A percentile compares a stretch with the other conserved stretches of the same genome.
Evolutionary conservation across 495 filamentous ascomycete species (phyloP).

Genomic region (Ramalina intermedia): DNA sequence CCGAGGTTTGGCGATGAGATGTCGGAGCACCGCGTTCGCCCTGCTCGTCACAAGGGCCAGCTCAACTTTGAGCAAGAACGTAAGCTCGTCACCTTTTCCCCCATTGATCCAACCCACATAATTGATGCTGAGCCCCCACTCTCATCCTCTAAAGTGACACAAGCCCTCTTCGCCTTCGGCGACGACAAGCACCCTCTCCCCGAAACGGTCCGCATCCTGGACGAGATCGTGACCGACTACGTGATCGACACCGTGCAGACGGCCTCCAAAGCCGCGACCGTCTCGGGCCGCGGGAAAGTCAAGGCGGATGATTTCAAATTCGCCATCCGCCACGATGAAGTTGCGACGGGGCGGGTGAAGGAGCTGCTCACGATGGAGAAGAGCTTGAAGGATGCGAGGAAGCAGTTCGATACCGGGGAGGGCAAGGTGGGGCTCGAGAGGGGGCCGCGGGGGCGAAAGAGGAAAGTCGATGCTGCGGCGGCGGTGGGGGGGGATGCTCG

Average conservation of each 20-base stretch:
- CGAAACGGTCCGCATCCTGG: conserved; percentile 71
- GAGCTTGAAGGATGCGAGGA: conserved; percentile 61
- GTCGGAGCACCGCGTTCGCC: conserved; percentile 62
- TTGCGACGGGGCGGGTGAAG: conserved; percentile 78
- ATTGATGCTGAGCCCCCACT: conserved; percentile 4
- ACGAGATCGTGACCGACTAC: conserved; percentile 89
- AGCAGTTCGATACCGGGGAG: conserved; percentile 45
- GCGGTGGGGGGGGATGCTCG: background rate
- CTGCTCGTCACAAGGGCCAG: conserved; percentile 73
- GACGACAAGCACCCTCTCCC: conserved; percentile 58
- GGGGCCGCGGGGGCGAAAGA: conserved; percentile 19
- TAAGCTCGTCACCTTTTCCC: conserved; percentile 19
- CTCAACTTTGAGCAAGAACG: conserved; percentile 76
- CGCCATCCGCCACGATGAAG: conserved; percentile 67
- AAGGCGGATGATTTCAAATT: conserved; percentile 98
- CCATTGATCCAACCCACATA: background rate
- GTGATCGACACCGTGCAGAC: conserved; percentile 80
- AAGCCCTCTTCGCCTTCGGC: conserved; percentile 77
- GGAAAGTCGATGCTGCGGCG: conserved; percentile 9
- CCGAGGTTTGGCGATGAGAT: conserved; percentile 5
- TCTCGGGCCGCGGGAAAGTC: conserved; percentile 80
- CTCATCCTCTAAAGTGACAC: conserved; percentile 40
- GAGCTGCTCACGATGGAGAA: conserved; percentile 72
- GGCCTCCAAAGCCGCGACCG: conserved; percentile 64
- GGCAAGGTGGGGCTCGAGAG: conserved; percentile 20